These are phyloP conservation scores for Pichia deserticola DNA, from an alignment of 805 yeast species.

Conservation along the genomic window DNA sequence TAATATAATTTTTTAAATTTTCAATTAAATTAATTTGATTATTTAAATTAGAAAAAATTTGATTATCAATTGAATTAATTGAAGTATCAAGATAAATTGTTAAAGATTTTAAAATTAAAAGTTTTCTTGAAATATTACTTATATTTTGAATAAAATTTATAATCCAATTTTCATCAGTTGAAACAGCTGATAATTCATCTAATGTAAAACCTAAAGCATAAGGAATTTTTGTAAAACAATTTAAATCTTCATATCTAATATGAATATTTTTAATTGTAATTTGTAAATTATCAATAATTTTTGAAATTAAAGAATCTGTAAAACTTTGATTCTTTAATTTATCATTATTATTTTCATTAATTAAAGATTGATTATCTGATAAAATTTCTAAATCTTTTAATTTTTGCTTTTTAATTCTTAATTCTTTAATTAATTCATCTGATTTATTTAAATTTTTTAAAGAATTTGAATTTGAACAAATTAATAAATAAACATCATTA, in stretches of 20 bases:
- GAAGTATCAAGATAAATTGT: constrained; percentile 83
- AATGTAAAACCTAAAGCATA: constrained; percentile 79
- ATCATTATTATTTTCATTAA: constrained; percentile 25
- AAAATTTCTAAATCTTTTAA: constrained; percentile 60
- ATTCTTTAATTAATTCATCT: constrained; percentile 52
- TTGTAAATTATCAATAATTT: constrained; percentile 88
- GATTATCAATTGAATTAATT: constrained; percentile 27
- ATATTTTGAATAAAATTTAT: constrained; percentile 77
- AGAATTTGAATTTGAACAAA: constrained; percentile 48
- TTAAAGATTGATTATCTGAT: constrained; percentile 33
- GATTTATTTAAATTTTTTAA: constrained; percentile 46
- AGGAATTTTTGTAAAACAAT: constrained; percentile 63
- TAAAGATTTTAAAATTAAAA: constrained; percentile 65
- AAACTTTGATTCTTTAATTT: constrained; percentile 66
- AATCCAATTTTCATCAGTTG: constrained; percentile 78
- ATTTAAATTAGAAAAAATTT: constrained; percentile 30
- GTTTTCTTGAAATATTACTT: constrained; percentile 61
- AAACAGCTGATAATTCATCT: constrained; percentile 82
- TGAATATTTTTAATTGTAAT: constrained; percentile 88
- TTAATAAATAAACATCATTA: constrained; percentile 80
- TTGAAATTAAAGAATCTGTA: constrained; percentile 79
- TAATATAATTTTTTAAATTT: constrained; percentile 41
- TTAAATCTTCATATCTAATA: constrained; percentile 79
- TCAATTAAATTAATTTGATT: constrained; percentile 42
- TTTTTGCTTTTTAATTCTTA: constrained; percentile 59